These are phyloP conservation scores for Naganishia liquefaciens DNA, from an alignment of 1,284 basidiomycete genomes.

Conservation along the genomic window DNA sequence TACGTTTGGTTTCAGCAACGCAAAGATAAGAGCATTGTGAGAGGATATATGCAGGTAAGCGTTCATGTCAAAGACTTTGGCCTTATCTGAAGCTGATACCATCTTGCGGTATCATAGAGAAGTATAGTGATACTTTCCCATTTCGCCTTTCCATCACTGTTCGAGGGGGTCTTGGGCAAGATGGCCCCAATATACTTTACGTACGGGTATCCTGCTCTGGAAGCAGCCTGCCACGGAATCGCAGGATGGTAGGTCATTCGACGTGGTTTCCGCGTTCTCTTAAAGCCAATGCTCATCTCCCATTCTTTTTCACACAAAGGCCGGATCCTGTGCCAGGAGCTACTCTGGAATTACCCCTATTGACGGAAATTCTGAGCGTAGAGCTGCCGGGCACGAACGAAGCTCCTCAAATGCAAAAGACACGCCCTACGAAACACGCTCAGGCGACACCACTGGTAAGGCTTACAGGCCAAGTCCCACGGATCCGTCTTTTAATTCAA, in stretches of 20 bases:
- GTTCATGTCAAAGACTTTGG: slow-evolving; percentile 10
- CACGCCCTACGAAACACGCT: slow-evolving; percentile 55
- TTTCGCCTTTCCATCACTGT: slow-evolving; percentile 79
- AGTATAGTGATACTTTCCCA: slow-evolving; percentile 84
- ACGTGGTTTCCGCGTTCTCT: background rate
- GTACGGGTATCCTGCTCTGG: slow-evolving; percentile 76
- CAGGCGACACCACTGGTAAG: slow-evolving; percentile 49
- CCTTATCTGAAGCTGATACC: slow-evolving; percentile 13
- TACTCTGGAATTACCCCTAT: slow-evolving; percentile 72
- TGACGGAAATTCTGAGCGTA: slow-evolving; percentile 71
- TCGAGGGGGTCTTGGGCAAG: slow-evolving; percentile 66
- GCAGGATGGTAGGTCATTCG: slow-evolving; percentile 69
- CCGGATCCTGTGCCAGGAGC: slow-evolving; percentile 65
- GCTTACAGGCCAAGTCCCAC: background rate
- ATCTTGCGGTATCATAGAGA: slow-evolving; percentile 57
- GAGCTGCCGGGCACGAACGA: slow-evolving; percentile 70
- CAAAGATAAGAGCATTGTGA: slow-evolving; percentile 66
- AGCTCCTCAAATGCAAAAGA: slow-evolving; percentile 63
- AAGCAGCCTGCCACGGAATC: slow-evolving; percentile 81
- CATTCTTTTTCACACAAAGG: slow-evolving; percentile 55
- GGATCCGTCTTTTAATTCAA: slow-evolving; percentile 32
- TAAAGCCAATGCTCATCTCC: background rate
- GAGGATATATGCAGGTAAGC: slow-evolving; percentile 82
- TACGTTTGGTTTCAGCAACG: slow-evolving; percentile 79
- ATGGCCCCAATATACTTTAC: slow-evolving; percentile 75